Conservation (phyloP, 805 yeast species). For the Saturnispora saitoi region DNA sequence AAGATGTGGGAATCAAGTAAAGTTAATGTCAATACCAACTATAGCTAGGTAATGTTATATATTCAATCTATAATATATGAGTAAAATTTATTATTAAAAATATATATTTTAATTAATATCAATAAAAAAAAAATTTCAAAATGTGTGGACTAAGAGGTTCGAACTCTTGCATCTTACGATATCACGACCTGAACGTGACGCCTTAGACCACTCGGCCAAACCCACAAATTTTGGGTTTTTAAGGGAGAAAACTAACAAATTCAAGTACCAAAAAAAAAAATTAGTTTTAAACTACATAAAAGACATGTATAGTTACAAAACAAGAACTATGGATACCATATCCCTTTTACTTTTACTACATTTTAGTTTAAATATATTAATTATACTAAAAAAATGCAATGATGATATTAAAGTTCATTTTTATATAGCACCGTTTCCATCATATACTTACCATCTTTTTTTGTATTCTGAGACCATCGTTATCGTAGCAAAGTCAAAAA, state of each 20-base stretch:
- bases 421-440: too few relatives aligned
- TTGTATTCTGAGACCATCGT: too few relatives aligned
- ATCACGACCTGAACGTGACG: conserved; percentile 25
- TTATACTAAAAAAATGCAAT: too few relatives aligned
- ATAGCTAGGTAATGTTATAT: background rate
- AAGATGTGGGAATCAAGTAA: conserved; percentile 53
- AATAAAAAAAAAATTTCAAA: conserved; percentile 4
- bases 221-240: conserved; percentile 11
- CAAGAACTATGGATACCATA: too few relatives aligned
- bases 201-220: conserved; percentile 27
- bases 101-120: background rate
- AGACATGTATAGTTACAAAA: too few relatives aligned
- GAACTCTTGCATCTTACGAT: conserved; percentile 24
- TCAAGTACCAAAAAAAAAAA: too few relatives aligned
- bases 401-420: too few relatives aligned
- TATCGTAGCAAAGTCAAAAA: too few relatives aligned
- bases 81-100: background rate
- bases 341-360: too few relatives aligned
- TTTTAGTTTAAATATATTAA: too few relatives aligned
- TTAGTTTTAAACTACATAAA: background rate
- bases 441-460: too few relatives aligned
- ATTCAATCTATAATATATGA: background rate
- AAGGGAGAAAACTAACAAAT: too few relatives aligned
- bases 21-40: conserved; percentile 6
- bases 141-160: conserved; percentile 23